These are phyloP conservation scores for Monilinia fructigena DNA, from an alignment of 2,329 filamentous ascomycete genomes.

Conservation along the genomic window DNA sequence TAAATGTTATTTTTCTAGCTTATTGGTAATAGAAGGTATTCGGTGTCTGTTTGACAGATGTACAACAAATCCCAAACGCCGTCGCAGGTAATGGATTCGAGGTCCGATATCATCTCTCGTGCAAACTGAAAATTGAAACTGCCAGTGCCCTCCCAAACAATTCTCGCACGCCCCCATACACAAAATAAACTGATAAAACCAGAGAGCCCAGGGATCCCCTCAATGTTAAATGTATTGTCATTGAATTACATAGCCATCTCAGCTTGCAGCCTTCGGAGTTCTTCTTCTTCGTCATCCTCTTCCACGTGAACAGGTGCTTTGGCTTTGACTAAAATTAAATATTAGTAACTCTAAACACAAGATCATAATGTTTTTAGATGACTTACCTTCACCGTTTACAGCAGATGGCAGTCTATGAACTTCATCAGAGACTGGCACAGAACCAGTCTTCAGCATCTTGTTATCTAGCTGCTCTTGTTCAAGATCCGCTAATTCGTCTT, in stretches of 20 bases:
- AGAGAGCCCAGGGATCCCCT: slow-evolving; percentile 27
- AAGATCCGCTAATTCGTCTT: slow-evolving; percentile 78
- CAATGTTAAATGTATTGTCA: slow-evolving; percentile 16
- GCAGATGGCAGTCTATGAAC: slow-evolving; percentile 75
- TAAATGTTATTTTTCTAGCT: slow-evolving; percentile 23
- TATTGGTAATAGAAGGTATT: slow-evolving; percentile 26
- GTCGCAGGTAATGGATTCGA: slow-evolving; percentile 26
- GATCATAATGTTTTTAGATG: background rate
- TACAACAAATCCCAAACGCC: slow-evolving; percentile 38
- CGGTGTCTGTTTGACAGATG: slow-evolving; percentile 28
- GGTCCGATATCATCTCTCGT: slow-evolving; percentile 26
- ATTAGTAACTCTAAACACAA: slow-evolving; percentile 25
- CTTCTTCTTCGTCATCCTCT: slow-evolving; percentile 94
- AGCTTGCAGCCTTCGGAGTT: slow-evolving; percentile 87
- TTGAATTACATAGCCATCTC: slow-evolving; percentile 86
- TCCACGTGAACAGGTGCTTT: slow-evolving; percentile 52
- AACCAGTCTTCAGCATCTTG: slow-evolving; percentile 87
- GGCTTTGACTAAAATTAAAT: slow-evolving; percentile 47
- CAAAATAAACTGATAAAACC: slow-evolving; percentile 29
- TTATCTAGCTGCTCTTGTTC: slow-evolving; percentile 93
- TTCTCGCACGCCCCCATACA: slow-evolving; percentile 31
- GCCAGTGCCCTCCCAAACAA: slow-evolving; percentile 33
- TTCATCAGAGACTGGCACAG: slow-evolving; percentile 75
- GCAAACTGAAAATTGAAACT: slow-evolving; percentile 30
- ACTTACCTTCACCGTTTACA: slow-evolving; percentile 73